Percentiles rank a stretch among this genome's conserved stretches.
Evolutionary conservation across 2,329 filamentous ascomycete genomes (phyloP).

Genomic region (Catunica adiposa): DNA sequence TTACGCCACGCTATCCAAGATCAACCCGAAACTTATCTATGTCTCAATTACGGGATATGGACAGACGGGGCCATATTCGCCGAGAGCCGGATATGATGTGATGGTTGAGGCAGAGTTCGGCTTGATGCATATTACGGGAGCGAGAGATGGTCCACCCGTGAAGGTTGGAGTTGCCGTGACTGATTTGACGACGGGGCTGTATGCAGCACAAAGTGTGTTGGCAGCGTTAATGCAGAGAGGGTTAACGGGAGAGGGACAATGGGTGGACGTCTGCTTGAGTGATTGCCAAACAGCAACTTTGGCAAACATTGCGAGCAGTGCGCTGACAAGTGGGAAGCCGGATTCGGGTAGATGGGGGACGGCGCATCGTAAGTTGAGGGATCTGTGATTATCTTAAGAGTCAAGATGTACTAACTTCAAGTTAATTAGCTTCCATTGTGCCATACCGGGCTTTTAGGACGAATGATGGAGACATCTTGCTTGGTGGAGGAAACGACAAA

Average conservation of each 20-base stretch:
- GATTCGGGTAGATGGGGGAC: conserved; percentile 91
- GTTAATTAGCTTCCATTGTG: conserved; percentile 69
- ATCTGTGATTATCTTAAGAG: not conserved
- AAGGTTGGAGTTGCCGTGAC: conserved; percentile 97
- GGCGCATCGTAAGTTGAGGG: conserved; percentile 61
- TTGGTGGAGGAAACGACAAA: conserved; percentile 57
- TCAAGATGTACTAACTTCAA: not conserved
- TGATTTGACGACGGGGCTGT: conserved; percentile 85
- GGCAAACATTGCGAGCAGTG: conserved; percentile 88
- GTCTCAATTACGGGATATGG: conserved; percentile 95
- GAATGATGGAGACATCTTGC: conserved; percentile 51
- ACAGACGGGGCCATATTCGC: conserved; percentile 79
- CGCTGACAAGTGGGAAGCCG: conserved; percentile 69
- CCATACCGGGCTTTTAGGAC: conserved; percentile 78
- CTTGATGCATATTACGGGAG: conserved; percentile 94
- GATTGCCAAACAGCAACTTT: conserved; percentile 92
- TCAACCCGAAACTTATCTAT: conserved; percentile 82
- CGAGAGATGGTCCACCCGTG: conserved; percentile 73
- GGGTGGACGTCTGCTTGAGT: conserved; percentile 79
- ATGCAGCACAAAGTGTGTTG: conserved; percentile 91
- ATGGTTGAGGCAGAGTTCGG: conserved; percentile 99
- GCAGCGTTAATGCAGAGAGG: conserved; percentile 67
- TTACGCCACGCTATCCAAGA: conserved; percentile 59
- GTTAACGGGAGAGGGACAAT: conserved; percentile 66
- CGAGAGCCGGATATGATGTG: conserved; percentile 87